A percentile compares a stretch with the other conserved stretches of the same genome.
phyloP scores from a whole-genome alignment of 2,329 filamentous ascomycete genomes.

The Verticillium zaregamsianum region DNA sequence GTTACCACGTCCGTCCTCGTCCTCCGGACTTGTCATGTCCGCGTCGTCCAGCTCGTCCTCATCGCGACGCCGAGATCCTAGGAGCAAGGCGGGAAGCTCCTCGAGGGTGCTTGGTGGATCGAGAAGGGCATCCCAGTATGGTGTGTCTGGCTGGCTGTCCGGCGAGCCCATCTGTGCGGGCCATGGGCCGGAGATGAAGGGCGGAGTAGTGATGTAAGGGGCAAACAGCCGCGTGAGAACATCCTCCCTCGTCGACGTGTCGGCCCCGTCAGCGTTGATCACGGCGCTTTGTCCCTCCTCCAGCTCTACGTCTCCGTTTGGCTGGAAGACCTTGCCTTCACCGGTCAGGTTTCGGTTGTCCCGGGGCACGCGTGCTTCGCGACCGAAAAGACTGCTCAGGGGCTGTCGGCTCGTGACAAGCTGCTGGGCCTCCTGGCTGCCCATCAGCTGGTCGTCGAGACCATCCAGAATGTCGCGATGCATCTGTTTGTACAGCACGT shows the following conservation, averaged over 20 bases:
- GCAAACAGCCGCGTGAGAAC: conserved; percentile 54
- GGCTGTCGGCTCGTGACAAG: conserved; percentile 72
- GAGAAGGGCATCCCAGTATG: conserved; percentile 39
- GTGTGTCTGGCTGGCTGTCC: conserved; percentile 26
- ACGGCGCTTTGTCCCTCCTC: conserved; percentile 52
- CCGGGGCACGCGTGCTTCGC: conserved; percentile 63
- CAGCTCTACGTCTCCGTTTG: conserved; percentile 62
- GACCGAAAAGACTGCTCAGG: conserved; percentile 69
- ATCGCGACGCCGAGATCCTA: conserved; percentile 15
- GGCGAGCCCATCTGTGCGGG: conserved; percentile 23
- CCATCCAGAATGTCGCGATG: conserved; percentile 78
- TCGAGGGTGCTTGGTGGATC: conserved; percentile 40
- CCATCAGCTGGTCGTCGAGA: conserved; percentile 72
- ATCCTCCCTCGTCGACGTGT: conserved; percentile 56
- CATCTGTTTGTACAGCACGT: conserved; percentile 84
- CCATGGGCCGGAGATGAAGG: background rate
- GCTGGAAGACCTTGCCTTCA: conserved; percentile 62
- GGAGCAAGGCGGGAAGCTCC: conserved; percentile 36
- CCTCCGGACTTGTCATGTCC: conserved; percentile 14
- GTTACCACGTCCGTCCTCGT: conserved; percentile 17
- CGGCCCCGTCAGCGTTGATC: conserved; percentile 55
- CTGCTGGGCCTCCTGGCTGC: conserved; percentile 71
- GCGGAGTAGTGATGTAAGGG: conserved; percentile 14
- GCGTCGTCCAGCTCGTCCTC: conserved; percentile 13
- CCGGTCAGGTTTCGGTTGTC: conserved; percentile 57